Evolutionary conservation across 768 basidiomycete genomes (phyloP).

Genomic region (Harrya chromipes): DNA sequence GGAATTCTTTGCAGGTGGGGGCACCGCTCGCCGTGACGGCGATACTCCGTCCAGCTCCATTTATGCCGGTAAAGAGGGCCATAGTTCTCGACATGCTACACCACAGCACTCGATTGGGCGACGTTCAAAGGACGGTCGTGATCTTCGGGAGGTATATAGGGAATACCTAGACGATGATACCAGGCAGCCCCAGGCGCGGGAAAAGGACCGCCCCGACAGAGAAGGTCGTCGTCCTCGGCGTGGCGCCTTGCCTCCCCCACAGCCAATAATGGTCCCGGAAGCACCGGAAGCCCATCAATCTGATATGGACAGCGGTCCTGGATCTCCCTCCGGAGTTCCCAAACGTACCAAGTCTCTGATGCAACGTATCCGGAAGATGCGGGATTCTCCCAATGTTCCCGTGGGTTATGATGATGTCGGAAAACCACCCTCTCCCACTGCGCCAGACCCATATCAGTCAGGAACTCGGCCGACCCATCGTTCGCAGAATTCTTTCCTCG

Average conservation of each 20-base stretch:
- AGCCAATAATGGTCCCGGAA: constrained; percentile 79
- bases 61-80: constrained; percentile 60
- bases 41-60: constrained; percentile 65
- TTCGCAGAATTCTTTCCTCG: constrained; percentile 72
- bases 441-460: constrained; percentile 28
- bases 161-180: constrained; percentile 42
- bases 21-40: constrained; percentile 45
- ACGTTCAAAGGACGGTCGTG: constrained; percentile 49
- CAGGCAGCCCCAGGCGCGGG: constrained; percentile 24
- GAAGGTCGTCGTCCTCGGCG: constrained; percentile 43
- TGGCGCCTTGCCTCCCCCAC: constrained; percentile 67
- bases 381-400: constrained; percentile 81
- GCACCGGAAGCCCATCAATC: constrained; percentile 42
- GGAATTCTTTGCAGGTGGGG: constrained; percentile 84
- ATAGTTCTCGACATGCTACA: constrained; percentile 34
- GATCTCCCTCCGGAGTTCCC: constrained; percentile 46
- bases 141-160: constrained; percentile 44
- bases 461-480: constrained; percentile 60
- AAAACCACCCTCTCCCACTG: constrained; percentile 45
- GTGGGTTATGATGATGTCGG: constrained; percentile 44
- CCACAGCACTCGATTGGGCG: constrained; percentile 35
- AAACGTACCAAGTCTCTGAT: constrained; percentile 82
- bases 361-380: constrained; percentile 87
- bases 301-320: constrained; percentile 35
- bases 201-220: constrained; percentile 35